Conservation (phyloP, 441 rosid genomes). For the Jatropha multifida region DNA sequence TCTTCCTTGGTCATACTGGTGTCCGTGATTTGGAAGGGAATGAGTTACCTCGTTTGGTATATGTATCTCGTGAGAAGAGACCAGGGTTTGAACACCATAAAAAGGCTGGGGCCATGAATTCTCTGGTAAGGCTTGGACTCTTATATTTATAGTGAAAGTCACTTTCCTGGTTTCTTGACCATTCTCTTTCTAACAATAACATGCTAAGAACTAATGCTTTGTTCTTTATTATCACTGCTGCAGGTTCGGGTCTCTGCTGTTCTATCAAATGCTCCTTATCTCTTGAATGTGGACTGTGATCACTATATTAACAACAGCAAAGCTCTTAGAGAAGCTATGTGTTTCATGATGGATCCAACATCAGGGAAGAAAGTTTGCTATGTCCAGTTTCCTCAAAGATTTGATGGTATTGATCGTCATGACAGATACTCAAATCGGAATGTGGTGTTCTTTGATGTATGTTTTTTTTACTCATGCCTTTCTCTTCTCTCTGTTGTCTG, state of each 20-base stretch:
- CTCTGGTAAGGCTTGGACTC: constrained; percentile 48
- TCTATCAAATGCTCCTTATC: constrained; percentile 85
- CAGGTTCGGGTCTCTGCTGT: constrained; percentile 92
- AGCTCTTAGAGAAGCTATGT: constrained; percentile 96
- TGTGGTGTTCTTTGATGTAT: constrained; percentile 93
- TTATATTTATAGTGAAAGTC: not conserved
- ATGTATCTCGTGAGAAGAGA: constrained; percentile 97
- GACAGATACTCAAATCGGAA: constrained; percentile 95
- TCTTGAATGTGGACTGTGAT: constrained; percentile 96
- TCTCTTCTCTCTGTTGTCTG: not conserved
- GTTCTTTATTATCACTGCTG: constrained; percentile 24
- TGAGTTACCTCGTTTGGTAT: constrained; percentile 82
- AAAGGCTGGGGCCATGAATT: constrained; percentile 98
- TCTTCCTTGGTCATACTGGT: constrained; percentile 90
- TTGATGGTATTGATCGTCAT: constrained; percentile 87
- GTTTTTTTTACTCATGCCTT: constrained; percentile 24
- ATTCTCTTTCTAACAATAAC: not conserved
- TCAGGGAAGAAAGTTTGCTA: constrained; percentile 90
- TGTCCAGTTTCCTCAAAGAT: constrained; percentile 97
- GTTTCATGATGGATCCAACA: constrained; percentile 96
- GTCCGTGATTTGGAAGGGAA: constrained; percentile 85
- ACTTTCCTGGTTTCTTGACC: not conserved
- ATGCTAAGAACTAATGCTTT: constrained; percentile 3
- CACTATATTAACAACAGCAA: constrained; percentile 94
- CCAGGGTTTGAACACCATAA: constrained; percentile 98